phyloP scores from a whole-genome alignment of 2,329 filamentous ascomycete species.

The Ophiostoma piceae region DNA sequence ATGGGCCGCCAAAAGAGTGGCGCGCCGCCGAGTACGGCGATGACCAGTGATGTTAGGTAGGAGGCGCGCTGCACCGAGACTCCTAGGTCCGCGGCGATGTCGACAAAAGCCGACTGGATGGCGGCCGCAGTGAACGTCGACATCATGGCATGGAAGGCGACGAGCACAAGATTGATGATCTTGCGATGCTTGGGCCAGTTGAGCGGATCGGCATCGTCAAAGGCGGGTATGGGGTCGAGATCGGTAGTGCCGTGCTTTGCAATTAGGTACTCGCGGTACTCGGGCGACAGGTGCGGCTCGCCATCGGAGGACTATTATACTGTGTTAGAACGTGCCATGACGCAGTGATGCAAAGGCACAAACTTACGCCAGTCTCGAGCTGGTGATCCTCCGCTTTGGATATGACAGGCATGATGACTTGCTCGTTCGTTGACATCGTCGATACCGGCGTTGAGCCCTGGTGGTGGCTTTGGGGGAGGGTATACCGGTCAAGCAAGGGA shows the following conservation, averaged over 20 bases:
- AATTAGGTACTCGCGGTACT: slow-evolving; percentile 21
- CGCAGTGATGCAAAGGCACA: background rate
- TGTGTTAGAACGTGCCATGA: background rate
- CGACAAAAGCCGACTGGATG: slow-evolving; percentile 51
- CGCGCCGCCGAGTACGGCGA: slow-evolving; percentile 48
- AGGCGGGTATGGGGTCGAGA: slow-evolving; percentile 21
- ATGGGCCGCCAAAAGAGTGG: slow-evolving; percentile 55
- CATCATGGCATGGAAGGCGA: slow-evolving; percentile 55
- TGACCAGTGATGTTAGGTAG: slow-evolving; percentile 53
- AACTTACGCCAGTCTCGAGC: background rate
- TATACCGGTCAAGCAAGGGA: background rate
- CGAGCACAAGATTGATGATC: slow-evolving; percentile 46
- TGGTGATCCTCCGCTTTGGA: background rate
- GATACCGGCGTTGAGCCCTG: background rate
- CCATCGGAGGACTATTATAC: background rate
- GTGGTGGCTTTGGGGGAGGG: background rate
- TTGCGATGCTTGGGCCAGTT: slow-evolving; percentile 34
- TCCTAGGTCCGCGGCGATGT: slow-evolving; percentile 47
- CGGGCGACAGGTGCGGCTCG: slow-evolving; percentile 16
- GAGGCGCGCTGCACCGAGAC: slow-evolving; percentile 45
- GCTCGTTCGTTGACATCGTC: background rate
- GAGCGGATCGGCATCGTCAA: slow-evolving; percentile 21
- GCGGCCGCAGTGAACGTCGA: slow-evolving; percentile 49
- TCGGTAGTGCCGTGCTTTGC: slow-evolving; percentile 20
- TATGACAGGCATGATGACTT: background rate